phyloP scores from a whole-genome alignment of 345 rosid genomes.

The Gossypium rotundifolium region DNA sequence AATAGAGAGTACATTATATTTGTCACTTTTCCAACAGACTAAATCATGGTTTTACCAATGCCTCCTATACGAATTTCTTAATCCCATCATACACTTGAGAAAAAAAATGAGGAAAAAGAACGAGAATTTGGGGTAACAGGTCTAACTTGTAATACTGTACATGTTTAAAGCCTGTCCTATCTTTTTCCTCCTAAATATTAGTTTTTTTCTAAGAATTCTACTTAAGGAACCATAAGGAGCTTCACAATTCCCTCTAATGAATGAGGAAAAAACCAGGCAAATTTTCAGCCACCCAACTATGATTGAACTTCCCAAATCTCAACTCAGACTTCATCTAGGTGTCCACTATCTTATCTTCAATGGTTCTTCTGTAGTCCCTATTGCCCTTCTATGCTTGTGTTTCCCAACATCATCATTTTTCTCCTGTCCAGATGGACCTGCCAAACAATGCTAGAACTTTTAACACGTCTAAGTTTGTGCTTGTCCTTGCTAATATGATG shows the following conservation, averaged over 20 bases:
- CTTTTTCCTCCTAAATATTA: background rate
- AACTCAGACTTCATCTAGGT: background rate
- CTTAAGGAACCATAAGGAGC: background rate
- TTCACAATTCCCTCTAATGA: background rate
- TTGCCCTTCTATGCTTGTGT: conserved; percentile 23
- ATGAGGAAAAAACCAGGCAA: background rate
- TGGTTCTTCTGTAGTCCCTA: conserved; percentile 10
- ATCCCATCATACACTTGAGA: conserved; percentile 12
- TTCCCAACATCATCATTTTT: conserved; percentile 28
- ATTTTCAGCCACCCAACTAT: conserved; percentile 2
- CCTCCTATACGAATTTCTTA: conserved; percentile 13
- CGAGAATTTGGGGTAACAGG: background rate
- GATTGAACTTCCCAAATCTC: conserved; percentile 12
- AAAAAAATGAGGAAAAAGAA: background rate
- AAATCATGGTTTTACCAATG: conserved; percentile 17
- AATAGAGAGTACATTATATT: background rate
- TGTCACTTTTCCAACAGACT: conserved; percentile 3
- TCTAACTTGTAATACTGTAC: conserved; percentile 11
- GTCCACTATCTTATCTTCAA: conserved; percentile 3
- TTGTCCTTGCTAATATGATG: conserved; percentile 45
- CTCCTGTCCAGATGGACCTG: conserved; percentile 27
- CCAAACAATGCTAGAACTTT: conserved; percentile 25
- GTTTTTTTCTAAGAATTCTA: background rate
- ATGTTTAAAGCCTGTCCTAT: conserved; percentile 15
- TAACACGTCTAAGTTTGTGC: conserved; percentile 42